phyloP scores from a whole-genome alignment of 2,329 filamentous ascomycete genomes.

The Aspergillus pseudoviridinutans region DNA sequence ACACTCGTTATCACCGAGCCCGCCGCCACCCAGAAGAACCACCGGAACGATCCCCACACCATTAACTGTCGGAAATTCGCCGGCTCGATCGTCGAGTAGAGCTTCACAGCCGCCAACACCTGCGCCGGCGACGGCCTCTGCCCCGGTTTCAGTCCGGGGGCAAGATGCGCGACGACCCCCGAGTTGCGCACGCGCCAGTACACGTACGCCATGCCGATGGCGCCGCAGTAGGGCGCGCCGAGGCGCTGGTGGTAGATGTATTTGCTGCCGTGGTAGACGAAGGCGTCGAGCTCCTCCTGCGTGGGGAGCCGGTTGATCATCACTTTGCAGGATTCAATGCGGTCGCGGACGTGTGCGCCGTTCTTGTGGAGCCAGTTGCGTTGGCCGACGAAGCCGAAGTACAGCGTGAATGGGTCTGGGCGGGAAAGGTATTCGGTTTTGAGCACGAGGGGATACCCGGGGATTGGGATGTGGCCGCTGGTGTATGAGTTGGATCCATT shows the following conservation, averaged over 20 bases:
- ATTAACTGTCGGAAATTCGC: not conserved
- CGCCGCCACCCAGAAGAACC: constrained; percentile 12
- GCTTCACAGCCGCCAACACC: constrained; percentile 5
- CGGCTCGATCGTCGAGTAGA: constrained; percentile 5
- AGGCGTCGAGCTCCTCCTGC: constrained; percentile 33
- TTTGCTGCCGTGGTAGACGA: constrained; percentile 19
- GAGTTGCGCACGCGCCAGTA: constrained; percentile 12
- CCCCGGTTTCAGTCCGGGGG: not conserved
- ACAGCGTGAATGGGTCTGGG: constrained; percentile 24
- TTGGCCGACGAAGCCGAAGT: constrained; percentile 24
- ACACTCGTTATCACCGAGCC: constrained; percentile 5
- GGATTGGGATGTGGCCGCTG: constrained; percentile 8
- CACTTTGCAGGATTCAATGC: constrained; percentile 19
- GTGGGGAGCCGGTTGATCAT: constrained; percentile 24
- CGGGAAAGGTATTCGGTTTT: constrained; percentile 22
- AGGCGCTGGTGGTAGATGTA: constrained; percentile 18
- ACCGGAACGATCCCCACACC: constrained; percentile 5
- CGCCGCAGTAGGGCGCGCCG: constrained; percentile 15
- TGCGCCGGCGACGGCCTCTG: constrained; percentile 5
- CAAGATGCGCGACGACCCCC: constrained; percentile 1
- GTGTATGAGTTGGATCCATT: constrained; percentile 1
- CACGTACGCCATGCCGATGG: not conserved
- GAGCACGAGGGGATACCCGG: constrained; percentile 14
- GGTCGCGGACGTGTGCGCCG: constrained; percentile 2
- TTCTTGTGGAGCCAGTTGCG: constrained; percentile 14